Conservation (phyloP, 2,329 filamentous ascomycete genomes). For the Hypocreales sp. region DNA sequence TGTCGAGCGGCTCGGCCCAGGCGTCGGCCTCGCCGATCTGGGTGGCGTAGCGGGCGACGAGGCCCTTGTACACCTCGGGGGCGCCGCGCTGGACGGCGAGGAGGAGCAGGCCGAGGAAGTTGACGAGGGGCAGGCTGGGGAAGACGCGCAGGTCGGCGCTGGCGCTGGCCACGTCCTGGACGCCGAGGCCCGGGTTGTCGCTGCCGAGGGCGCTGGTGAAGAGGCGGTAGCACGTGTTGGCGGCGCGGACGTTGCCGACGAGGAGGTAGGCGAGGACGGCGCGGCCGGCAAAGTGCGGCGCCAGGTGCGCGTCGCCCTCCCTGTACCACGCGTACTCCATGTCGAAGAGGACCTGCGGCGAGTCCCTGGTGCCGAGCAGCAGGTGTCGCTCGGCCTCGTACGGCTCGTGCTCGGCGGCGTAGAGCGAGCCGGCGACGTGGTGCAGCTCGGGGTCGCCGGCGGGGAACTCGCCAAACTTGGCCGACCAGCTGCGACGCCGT, state of each 20-base stretch:
- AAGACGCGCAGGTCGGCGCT: conserved; percentile 67
- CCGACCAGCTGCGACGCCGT: conserved; percentile 49
- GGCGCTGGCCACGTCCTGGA: conserved; percentile 66
- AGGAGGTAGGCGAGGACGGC: conserved; percentile 84
- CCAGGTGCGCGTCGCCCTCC: conserved; percentile 75
- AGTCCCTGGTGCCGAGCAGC: conserved; percentile 76
- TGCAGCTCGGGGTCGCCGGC: conserved; percentile 90
- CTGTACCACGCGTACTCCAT: conserved; percentile 93
- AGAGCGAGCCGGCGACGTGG: conserved; percentile 75
- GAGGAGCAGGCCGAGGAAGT: conserved; percentile 78
- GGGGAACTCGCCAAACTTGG: conserved; percentile 71
- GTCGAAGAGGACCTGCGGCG: conserved; percentile 60
- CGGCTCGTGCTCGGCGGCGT: conserved; percentile 81
- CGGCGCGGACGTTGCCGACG: conserved; percentile 77
- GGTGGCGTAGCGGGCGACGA: conserved; percentile 65
- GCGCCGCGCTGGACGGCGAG: conserved; percentile 68
- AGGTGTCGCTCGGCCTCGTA: conserved; percentile 92
- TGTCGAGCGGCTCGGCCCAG: conserved; percentile 72
- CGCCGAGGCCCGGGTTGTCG: conserved; percentile 39
- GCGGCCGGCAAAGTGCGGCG: conserved; percentile 71
- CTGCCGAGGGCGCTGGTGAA: conserved; percentile 25
- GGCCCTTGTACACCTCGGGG: conserved; percentile 65
- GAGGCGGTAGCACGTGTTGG: conserved; percentile 65
- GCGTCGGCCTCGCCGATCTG: conserved; percentile 62
- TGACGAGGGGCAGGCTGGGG: conserved; percentile 82